Evolutionary conservation across 257 asterid species (phyloP).

Genomic region (Perilla frutescens): DNA sequence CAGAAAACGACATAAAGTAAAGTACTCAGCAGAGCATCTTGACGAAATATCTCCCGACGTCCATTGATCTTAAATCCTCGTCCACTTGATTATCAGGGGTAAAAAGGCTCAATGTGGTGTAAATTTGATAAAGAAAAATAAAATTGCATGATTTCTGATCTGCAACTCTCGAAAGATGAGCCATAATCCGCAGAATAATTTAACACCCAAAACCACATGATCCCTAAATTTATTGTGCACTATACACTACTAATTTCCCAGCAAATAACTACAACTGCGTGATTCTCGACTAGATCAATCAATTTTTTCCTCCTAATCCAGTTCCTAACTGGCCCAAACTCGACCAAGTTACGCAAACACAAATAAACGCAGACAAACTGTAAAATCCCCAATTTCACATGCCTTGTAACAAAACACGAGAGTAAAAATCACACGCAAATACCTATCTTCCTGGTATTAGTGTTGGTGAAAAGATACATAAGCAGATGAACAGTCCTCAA

Average conservation of each 20-base stretch:
- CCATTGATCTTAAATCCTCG: neutral
- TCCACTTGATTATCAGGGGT: slow-evolving; percentile 5
- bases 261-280: neutral
- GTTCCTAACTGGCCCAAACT: neutral
- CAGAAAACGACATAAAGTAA: too few species aligned
- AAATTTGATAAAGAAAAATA: slow-evolving; percentile 12
- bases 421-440: neutral
- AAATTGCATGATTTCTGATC: slow-evolving; percentile 20
- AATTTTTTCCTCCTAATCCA: neutral
- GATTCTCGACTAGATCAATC: neutral
- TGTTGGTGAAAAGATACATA: slow-evolving; percentile 86
- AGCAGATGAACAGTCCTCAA: slow-evolving; percentile 93
- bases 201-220: neutral
- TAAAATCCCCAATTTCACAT: neutral
- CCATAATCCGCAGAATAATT: neutral
- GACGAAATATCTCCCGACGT: neutral
- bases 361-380: neutral
- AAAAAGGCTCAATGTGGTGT: slow-evolving; percentile 12
- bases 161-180: slow-evolving; percentile 6
- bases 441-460: slow-evolving; percentile 81
- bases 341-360: neutral
- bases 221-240: neutral
- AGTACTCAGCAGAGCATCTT: neutral
- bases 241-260: slow-evolving; percentile 5
- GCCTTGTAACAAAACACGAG: neutral